Evolutionary conservation across 192 early-diverging fungal species (phyloP), one percentile per base, ranked within the genome.

Genomic region (Lunasporangiospora selenospora): DNA sequence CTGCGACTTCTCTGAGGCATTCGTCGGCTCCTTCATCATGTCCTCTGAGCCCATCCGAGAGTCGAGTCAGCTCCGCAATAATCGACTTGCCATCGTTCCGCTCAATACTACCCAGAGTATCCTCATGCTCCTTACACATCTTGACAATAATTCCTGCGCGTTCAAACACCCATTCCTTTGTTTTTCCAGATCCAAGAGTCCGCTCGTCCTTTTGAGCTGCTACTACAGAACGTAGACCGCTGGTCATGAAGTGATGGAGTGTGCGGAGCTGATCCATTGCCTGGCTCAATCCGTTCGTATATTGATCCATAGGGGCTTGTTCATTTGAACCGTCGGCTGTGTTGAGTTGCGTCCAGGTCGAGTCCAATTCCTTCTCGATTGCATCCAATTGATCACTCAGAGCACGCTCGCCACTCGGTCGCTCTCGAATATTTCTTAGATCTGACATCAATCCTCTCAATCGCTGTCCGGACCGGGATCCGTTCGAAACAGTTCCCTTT

Each of bases 121-220:
- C 38, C 21, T 54, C 38, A 42, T 42, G 16, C 19, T 42, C 19
- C 2, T 18, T 42, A 27, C 59, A 65, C 11, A 39, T 21, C 6
- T 64, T 50, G 4, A 54, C 53, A 39, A 75, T 42, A 27, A 60
- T 50, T 5, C 42, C 54, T 13, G 71, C 55, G 1, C 62, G 47
- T 26, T 80, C 55, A 29, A 77, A 65, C 24, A 83, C 81, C 62
- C 78, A 77, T 21, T 57, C 59, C 16, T 76, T 75, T 11, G 65
- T 67, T 23, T 81, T 78, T 29, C 75, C 75, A 36, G 56, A 49
- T 6, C 81, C 79, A 38, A 79, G 61, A 4, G 75, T 76, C 15
- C 65, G 67, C 37, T 85, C 83, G 1, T 63, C 63, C 36, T 58
- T 60, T n/a, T 47, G 43, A 7, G 62, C 49, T 2, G 62, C 38